phyloP scores from a whole-genome alignment of 441 rosid genomes.

The Gossypium aridum region DNA sequence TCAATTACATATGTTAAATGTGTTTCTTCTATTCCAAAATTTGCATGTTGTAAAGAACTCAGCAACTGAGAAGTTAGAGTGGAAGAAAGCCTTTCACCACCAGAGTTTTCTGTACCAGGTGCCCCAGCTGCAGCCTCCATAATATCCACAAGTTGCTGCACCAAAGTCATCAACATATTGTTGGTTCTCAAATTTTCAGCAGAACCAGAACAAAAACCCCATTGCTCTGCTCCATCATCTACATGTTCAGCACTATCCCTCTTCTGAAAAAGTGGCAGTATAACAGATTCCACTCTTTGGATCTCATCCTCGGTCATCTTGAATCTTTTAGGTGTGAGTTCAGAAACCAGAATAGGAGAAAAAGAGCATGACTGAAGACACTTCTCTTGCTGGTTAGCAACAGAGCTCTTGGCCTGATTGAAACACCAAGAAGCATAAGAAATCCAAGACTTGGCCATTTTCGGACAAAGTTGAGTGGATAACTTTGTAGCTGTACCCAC shows the following conservation, averaged over 20 bases:
- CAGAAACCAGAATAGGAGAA: conserved; percentile 59
- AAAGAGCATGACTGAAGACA: conserved; percentile 46
- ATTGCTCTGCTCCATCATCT: conserved; percentile 30
- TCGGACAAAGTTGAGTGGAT: conserved; percentile 84
- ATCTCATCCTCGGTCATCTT: conserved; percentile 71
- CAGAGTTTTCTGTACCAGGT: conserved; percentile 60
- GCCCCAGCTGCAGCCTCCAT: conserved; percentile 79
- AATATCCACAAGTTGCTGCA: conserved; percentile 51
- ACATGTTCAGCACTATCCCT: conserved; percentile 15
- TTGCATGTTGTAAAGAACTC: conserved; percentile 31
- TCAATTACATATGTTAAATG: conserved; percentile 43
- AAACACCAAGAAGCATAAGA: conserved; percentile 98
- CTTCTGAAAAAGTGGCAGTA: conserved; percentile 42
- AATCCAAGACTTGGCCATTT: conserved; percentile 97
- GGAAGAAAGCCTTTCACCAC: conserved; percentile 55
- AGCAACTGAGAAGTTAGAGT: conserved; percentile 64
- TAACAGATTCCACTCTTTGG: conserved; percentile 40
- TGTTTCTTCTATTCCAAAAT: conserved; percentile 40
- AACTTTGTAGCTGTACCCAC: conserved; percentile 74
- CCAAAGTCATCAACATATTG: conserved; percentile 32
- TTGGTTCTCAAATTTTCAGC: conserved; percentile 33
- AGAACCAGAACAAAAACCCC: conserved; percentile 24
- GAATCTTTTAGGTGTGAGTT: conserved; percentile 61
- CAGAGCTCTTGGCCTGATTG: conserved; percentile 64
- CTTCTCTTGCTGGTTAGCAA: conserved; percentile 34